Evolutionary conservation across 140 eudicot genomes (phyloP).

Genomic region (Ambrosia hybrid): DNA sequence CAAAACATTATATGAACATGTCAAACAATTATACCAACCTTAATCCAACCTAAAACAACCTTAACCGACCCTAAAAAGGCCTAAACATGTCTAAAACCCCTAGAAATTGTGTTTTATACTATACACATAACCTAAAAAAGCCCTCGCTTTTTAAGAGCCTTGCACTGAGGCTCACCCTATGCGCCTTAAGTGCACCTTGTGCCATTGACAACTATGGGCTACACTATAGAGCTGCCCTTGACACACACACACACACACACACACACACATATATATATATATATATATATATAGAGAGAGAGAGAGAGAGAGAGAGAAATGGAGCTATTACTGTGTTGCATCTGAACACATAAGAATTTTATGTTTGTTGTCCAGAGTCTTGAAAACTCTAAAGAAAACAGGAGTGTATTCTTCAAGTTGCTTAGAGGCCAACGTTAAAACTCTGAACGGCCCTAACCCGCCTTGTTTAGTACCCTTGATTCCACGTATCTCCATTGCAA

Average conservation of each 20-base stretch:
- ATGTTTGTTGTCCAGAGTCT: conserved; percentile 31
- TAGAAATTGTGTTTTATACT: no score
- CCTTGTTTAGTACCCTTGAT: conserved; percentile 53
- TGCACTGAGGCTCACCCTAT: no score
- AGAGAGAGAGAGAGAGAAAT: not conserved
- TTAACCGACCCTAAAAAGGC: no score
- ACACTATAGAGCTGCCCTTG: not conserved
- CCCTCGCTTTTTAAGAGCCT: no score
- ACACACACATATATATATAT: no score
- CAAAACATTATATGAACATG: no score
- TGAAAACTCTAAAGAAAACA: conserved; percentile 61
- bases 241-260: not conserved
- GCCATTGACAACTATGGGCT: no score
- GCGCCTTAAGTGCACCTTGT: no score
- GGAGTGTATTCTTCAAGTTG: conserved; percentile 62
- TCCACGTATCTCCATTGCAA: conserved; percentile 50
- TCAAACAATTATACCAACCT: no score
- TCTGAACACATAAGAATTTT: conserved; percentile 69
- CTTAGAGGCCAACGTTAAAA: conserved; percentile 57
- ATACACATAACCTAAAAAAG: no score
- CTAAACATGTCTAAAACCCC: no score
- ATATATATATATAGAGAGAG: not conserved
- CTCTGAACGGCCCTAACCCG: conserved; percentile 72
- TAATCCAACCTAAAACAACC: no score
- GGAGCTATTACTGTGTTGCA: conserved; percentile 36